Base-by-base conservation (phyloP, 179 eudicot genomes). In the Beta macrorhiza region DNA sequence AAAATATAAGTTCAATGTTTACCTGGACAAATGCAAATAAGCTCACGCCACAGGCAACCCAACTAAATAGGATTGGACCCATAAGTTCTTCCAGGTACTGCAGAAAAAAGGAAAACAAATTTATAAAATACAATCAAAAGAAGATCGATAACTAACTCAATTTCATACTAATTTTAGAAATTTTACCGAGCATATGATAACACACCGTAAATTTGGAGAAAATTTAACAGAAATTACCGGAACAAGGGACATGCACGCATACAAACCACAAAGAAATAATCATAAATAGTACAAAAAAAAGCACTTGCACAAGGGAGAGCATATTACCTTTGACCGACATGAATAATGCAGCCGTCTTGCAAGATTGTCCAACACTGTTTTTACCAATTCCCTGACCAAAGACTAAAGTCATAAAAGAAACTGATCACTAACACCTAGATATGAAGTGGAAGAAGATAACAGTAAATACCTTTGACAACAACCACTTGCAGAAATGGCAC, bases 21-120 rank as follows among this genome's bases (percentile, higher is more conserved):
- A 96, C 99, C 99, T 92, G 96, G 83, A 92, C 91, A 82, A 96
- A 92, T 47, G 96, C 90, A 82, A 80, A 83, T 80, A 96, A 87
- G 89, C 92, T 92, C 79, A 96, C 89, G 53, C 98, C 96, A 87
- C 98, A 92, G 71, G 89, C 89, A 78, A 94, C 90, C 99, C 98
- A 96, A 79, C 87, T 85, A 84, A 94, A 96, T 67, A 96, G 75
- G 83, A 96, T 87, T 61, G 89, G 88, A 72, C 93, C 98, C 82
- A 94, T 90, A 78, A 96, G 92, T 86, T 94, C 94, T 79, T 93
- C 98, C 84, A 96, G 82, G 82, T 91, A 94, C 99, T 96, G 91
- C 88, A 82, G 44, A 47, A 84, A 79, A 76, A 69, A 17, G 56
- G 45, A 73, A 62, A 14, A 25, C 16, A 7, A 3, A 14, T 37